Evolutionary conservation across 139 green algal genomes (phyloP).

Genomic region (Monoraphidium neglectum): DNA sequence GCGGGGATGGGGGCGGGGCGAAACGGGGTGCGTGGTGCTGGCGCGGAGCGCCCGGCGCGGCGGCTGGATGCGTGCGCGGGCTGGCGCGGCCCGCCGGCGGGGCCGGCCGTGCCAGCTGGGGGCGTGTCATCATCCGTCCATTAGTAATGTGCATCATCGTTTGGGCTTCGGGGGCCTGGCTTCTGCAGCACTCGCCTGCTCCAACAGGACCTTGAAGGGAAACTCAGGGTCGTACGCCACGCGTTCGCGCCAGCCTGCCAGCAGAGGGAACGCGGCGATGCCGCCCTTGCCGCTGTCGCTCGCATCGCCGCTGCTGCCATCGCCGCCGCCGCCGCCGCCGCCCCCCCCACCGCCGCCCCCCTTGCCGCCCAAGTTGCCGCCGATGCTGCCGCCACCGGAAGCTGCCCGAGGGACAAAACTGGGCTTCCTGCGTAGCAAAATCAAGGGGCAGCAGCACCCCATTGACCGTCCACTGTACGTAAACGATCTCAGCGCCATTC

Average conservation of each 20-base stretch:
- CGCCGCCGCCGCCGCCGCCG: conserved; percentile 19
- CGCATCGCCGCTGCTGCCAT: conserved; percentile 7
- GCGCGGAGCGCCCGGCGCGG: background rate
- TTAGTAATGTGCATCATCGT: too few species aligned
- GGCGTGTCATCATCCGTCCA: too few species aligned
- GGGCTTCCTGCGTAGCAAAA: too few species aligned
- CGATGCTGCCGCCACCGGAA: conserved; percentile 23
- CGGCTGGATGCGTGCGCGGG: background rate
- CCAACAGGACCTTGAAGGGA: conserved; percentile 88
- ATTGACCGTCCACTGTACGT: too few species aligned
- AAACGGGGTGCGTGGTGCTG: too few species aligned
- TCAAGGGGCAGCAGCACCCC: too few species aligned
- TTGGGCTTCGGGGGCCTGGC: background rate
- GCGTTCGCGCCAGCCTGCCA: conserved; percentile 89
- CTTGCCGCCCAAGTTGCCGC: conserved; percentile 1
- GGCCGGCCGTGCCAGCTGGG: background rate
- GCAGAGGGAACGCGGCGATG: conserved; percentile 19
- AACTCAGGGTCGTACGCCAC: conserved; percentile 89
- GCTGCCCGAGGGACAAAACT: conserved; percentile 2
- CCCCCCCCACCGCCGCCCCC: conserved; percentile 19
- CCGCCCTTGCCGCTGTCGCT: conserved; percentile 23
- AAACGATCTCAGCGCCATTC: too few species aligned
- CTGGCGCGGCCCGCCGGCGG: background rate
- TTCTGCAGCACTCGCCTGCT: too few species aligned
- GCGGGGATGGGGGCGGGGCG: too few species aligned